phyloP scores from a whole-genome alignment of 2,329 filamentous ascomycete species.

The Metarhizium humberi region DNA sequence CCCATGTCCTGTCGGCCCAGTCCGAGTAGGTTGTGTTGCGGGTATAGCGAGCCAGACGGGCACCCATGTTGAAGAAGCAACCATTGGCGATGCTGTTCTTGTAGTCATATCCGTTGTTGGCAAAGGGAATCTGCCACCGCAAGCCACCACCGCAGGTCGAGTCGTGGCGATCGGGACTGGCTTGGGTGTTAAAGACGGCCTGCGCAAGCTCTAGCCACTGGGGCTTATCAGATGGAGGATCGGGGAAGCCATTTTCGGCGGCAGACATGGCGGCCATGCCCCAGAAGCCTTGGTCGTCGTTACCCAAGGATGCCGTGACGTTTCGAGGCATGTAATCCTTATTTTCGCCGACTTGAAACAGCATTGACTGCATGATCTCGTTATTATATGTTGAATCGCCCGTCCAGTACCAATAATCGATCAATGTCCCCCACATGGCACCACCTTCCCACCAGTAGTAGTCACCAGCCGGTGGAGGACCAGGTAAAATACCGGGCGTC shows the following conservation, averaged over 20 bases:
- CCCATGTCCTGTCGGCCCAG: conserved; percentile 54
- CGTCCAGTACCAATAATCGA: conserved; percentile 57
- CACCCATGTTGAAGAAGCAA: conserved; percentile 55
- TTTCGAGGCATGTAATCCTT: conserved; percentile 48
- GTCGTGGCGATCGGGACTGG: conserved; percentile 48
- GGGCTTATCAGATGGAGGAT: conserved; percentile 39
- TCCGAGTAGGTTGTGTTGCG: conserved; percentile 54
- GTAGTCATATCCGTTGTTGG: conserved; percentile 69
- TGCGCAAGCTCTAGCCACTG: conserved; percentile 50
- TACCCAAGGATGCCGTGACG: conserved; percentile 43
- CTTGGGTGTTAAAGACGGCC: conserved; percentile 53
- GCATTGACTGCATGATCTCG: conserved; percentile 39
- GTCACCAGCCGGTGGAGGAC: conserved; percentile 33
- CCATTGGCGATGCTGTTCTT: conserved; percentile 55
- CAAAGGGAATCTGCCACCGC: conserved; percentile 68
- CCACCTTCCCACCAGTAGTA: conserved; percentile 63
- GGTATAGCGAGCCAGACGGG: conserved; percentile 63
- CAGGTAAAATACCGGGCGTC: conserved; percentile 38
- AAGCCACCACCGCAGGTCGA: conserved; percentile 49
- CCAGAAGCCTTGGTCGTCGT: conserved; percentile 61
- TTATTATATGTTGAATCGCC: conserved; percentile 50
- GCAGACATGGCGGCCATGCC: conserved; percentile 54
- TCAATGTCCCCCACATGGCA: conserved; percentile 51
- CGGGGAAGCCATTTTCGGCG: conserved; percentile 47
- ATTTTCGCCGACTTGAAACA: conserved; percentile 42